A percentile compares a stretch with the other conserved stretches of the same genome.
These are phyloP conservation scores for Calophaca sinica DNA, from an alignment of 306 rosid species.

Conservation along the genomic window DNA sequence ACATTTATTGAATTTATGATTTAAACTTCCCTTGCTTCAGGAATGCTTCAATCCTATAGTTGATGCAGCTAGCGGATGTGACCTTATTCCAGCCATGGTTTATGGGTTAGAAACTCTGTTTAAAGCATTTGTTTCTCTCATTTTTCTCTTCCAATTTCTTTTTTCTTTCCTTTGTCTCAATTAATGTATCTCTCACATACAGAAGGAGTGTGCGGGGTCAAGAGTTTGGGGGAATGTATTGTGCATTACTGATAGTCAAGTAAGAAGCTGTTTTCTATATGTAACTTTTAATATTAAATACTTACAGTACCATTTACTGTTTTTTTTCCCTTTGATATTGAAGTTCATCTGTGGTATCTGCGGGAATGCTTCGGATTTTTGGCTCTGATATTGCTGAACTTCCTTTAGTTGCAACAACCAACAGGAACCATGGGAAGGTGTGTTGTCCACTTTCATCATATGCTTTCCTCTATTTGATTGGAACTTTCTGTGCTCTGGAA, in stretches of 20 bases:
- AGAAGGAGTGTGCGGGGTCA: constrained; percentile 86
- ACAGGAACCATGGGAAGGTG: constrained; percentile 87
- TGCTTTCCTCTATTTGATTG: constrained; percentile 27
- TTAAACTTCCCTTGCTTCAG: constrained; percentile 56
- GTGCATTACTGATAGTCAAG: constrained; percentile 87
- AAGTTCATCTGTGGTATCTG: constrained; percentile 94
- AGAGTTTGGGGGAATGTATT: constrained; percentile 95
- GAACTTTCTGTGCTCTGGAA: constrained; percentile 24
- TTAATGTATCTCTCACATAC: constrained; percentile 42
- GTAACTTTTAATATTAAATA: constrained; percentile 16
- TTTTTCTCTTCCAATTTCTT: background rate
- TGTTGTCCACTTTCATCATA: constrained; percentile 23
- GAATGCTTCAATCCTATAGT: constrained; percentile 94
- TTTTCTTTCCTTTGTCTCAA: constrained; percentile 9
- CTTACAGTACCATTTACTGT: constrained; percentile 37
- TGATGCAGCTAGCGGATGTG: constrained; percentile 81
- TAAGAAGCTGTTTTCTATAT: constrained; percentile 55
- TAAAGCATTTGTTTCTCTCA: constrained; percentile 38
- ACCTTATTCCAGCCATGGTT: constrained; percentile 97
- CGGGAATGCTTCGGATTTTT: constrained; percentile 82
- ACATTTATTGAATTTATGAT: constrained; percentile 22
- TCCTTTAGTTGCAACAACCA: constrained; percentile 94
- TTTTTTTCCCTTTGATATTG: constrained; percentile 48
- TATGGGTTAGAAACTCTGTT: constrained; percentile 71
- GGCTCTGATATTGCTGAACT: constrained; percentile 92